Conservation (phyloP, 495 filamentous ascomycete genomes). For the Bathelium albidoporum region DNA sequence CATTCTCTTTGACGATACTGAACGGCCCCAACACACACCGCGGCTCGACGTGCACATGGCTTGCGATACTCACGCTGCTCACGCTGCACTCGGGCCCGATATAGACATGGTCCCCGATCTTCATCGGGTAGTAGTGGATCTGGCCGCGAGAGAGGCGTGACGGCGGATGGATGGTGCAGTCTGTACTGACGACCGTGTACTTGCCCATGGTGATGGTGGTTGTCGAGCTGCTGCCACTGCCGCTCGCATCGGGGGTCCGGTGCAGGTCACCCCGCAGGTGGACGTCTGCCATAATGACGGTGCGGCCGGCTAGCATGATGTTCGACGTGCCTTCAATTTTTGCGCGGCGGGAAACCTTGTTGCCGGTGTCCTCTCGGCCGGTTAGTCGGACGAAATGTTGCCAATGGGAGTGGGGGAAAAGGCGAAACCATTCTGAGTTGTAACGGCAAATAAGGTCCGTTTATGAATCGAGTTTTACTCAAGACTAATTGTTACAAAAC, state of each 20-base stretch:
- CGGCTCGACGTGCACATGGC: conserved; percentile 70
- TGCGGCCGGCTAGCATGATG: conserved; percentile 94
- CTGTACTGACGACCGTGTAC: conserved; percentile 56
- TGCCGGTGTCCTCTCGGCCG: conserved; percentile 70
- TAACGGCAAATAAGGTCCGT: not conserved
- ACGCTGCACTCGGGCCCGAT: conserved; percentile 50
- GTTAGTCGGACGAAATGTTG: not conserved
- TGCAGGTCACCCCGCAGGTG: conserved; percentile 87
- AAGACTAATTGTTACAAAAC: too few species aligned
- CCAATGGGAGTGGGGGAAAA: not conserved
- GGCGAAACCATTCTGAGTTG: not conserved
- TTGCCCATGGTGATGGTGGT: conserved; percentile 73
- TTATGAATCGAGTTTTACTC: too few species aligned
- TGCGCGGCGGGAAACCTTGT: conserved; percentile 90
- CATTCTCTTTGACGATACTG: conserved; percentile 82
- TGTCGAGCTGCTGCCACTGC: conserved; percentile 22
- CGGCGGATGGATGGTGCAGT: conserved; percentile 65
- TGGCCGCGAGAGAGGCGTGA: conserved; percentile 55
- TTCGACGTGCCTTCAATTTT: conserved; percentile 89
- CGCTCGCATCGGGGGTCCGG: conserved; percentile 20
- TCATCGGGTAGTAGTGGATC: conserved; percentile 66
- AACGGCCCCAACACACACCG: conserved; percentile 69
- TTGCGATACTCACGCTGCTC: conserved; percentile 18
- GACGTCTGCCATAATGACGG: conserved; percentile 83
- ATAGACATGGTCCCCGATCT: conserved; percentile 88